Evolutionary conservation across 2,329 filamentous ascomycete species (phyloP).

Genomic region (Ascocoryne sarcoides): DNA sequence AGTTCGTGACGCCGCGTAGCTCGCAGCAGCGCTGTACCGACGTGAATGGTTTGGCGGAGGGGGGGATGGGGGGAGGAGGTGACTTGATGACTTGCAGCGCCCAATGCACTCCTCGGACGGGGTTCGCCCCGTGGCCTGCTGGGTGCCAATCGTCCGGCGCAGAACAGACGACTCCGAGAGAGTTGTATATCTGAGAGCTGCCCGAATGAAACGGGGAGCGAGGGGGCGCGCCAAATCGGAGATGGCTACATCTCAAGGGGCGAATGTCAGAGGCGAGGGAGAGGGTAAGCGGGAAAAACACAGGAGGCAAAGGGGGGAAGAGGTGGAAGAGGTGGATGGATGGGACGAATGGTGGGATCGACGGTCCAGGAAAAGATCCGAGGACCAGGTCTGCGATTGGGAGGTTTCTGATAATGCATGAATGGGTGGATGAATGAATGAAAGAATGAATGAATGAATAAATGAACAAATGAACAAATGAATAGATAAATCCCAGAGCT

Average conservation of each 20-base stretch:
- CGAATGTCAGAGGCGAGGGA: neutral
- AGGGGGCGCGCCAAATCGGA: neutral
- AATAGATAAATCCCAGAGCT: no score
- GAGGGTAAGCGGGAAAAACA: no score
- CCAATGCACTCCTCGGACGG: conserved; percentile 1
- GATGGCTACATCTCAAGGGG: neutral
- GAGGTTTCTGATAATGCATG: no score
- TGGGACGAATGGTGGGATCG: neutral
- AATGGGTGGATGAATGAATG: no score
- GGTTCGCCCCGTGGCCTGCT: conserved; percentile 7
- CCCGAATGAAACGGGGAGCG: neutral
- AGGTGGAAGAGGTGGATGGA: neutral
- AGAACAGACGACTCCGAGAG: conserved; percentile 6
- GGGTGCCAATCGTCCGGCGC: conserved; percentile 6
- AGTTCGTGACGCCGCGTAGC: neutral
- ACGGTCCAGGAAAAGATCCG: neutral
- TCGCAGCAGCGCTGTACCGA: conserved; percentile 1
- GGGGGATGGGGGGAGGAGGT: neutral
- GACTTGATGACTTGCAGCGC: conserved; percentile 9
- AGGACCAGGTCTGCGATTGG: neutral
- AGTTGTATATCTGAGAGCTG: neutral
- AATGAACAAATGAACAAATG: no score
- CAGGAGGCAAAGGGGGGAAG: no score
- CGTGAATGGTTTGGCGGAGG: neutral
- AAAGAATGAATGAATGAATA: no score